Percentiles rank a stretch among this genome's conserved stretches.
Evolutionary conservation across 257 asterid genomes (phyloP).

Genomic region (Nicotiana obtusifolia): DNA sequence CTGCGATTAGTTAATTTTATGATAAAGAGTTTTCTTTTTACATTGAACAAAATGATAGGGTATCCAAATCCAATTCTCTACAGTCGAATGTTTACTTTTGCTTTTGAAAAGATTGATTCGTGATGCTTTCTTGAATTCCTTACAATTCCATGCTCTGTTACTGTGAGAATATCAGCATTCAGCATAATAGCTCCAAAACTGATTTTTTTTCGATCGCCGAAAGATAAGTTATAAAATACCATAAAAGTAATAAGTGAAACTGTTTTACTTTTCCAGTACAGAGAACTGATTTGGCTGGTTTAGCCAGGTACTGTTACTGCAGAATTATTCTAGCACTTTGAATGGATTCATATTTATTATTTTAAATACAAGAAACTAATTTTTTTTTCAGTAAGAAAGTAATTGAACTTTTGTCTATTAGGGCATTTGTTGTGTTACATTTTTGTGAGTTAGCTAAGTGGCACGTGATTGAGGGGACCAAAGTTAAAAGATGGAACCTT

Average conservation of each 20-base stretch:
- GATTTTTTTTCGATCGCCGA: slow-evolving; percentile 10
- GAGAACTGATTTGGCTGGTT: slow-evolving; percentile 18
- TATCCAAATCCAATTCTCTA: neutral
- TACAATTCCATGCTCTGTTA: slow-evolving; percentile 17
- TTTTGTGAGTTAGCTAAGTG: slow-evolving; percentile 15
- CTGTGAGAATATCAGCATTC: slow-evolving; percentile 15
- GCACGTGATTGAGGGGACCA: slow-evolving; percentile 53
- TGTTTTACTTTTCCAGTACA: neutral
- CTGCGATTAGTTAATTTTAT: neutral
- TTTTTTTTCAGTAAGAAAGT: neutral
- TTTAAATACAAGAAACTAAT: neutral
- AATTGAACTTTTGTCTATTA: neutral
- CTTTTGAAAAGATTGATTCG: slow-evolving; percentile 11
- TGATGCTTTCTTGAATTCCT: slow-evolving; percentile 12
- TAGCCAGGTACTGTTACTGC: neutral
- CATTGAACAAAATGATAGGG: neutral
- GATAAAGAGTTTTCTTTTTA: neutral
- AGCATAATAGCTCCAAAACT: slow-evolving; percentile 27
- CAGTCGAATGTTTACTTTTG: neutral
- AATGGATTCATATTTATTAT: neutral
- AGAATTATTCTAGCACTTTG: slow-evolving; percentile 8
- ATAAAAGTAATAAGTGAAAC: slow-evolving; percentile 5
- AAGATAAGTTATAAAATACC: slow-evolving; percentile 12
- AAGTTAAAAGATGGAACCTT: slow-evolving; percentile 14
- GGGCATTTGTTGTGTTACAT: neutral